Evolutionary conservation across 2,329 filamentous ascomycete genomes (phyloP).

Genomic region (Arachnopeziza araneosa): DNA sequence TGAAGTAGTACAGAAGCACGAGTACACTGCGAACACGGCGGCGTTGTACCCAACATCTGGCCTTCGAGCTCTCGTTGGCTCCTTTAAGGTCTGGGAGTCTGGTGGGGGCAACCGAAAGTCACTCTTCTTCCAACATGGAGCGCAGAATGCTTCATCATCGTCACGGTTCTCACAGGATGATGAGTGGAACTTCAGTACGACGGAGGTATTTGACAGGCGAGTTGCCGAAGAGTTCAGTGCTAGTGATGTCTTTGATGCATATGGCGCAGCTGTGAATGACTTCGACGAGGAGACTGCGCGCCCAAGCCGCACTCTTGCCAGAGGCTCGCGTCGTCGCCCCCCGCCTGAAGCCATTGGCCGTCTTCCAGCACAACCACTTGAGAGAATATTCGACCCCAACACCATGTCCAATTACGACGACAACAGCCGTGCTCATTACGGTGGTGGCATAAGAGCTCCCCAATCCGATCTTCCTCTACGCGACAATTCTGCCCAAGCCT

Average conservation of each 20-base stretch:
- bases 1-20: slow-evolving; percentile 62
- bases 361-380: slow-evolving; percentile 49
- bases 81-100: slow-evolving; percentile 71
- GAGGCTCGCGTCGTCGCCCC: slow-evolving; percentile 43
- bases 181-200: slow-evolving; percentile 65
- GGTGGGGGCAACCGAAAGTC: slow-evolving; percentile 65
- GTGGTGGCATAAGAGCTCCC: slow-evolving; percentile 30
- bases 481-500: slow-evolving; percentile 46
- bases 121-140: slow-evolving; percentile 54
- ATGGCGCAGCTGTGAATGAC: slow-evolving; percentile 50
- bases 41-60: slow-evolving; percentile 57
- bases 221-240: slow-evolving; percentile 46
- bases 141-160: slow-evolving; percentile 38
- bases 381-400: slow-evolving; percentile 62
- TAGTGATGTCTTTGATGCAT: slow-evolving; percentile 55
- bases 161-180: slow-evolving; percentile 45
- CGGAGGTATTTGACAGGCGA: slow-evolving; percentile 56
- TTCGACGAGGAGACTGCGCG: slow-evolving; percentile 46
- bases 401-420: slow-evolving; percentile 60
- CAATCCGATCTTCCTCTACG: slow-evolving; percentile 53
- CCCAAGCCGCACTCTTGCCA: slow-evolving; percentile 34
- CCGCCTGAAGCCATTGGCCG: slow-evolving; percentile 54
- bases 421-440: slow-evolving; percentile 57
- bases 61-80: slow-evolving; percentile 61
- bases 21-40: slow-evolving; percentile 60